Base-by-base conservation (phyloP, 2,329 filamentous ascomycete species). In the Allantophomopsis lycopodina region DNA sequence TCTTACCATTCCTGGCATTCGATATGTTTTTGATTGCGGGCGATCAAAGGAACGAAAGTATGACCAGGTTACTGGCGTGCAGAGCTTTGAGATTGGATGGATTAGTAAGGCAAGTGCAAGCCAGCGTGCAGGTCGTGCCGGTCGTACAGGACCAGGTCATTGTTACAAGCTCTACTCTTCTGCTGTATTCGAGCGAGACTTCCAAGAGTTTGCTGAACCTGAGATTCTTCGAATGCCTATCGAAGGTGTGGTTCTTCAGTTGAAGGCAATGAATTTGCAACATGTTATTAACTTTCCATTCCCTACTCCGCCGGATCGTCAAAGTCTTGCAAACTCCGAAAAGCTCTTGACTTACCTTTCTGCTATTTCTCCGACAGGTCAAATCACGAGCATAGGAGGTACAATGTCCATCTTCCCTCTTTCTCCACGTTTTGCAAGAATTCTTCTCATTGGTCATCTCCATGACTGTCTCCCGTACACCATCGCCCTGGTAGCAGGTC, bases 101-200 rank as follows among this genome's bases (percentile, higher is more conserved):
- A 93, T 96, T 56, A 95, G 88, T 64, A 96, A 98, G 63, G 91
- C 91, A 20, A 94, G 86, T 56, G 89, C 91, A 7, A 83, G 79
- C 48, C 91, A 98, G 60, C 75, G 91, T 56, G 78, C 86, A 43
- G 91, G 91, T 62, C 85, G 91, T 70, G 91, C 91, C 42, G 91
- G 93, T 46, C 80, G 91, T 68, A 98, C 89, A 4, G 89, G 87
- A 0, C 88, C 91, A 1, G 91, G 91, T 7, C 93, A 98, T 60
- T 96, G 89, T 60, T 98, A 95, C 63, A 70, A 87, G 41, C 63
- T 98, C 4, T 98, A 94, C 60, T 95, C 88, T 0, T 94, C 87
- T 11, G 91, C 91, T 0, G 82, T 98, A 0, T 98, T 84, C 51
- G 91, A 91, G 60, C 73, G 85, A 42, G 87, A 93, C 49, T 94